These are phyloP conservation scores for Mucor velutinosus DNA, from an alignment of 371 early-diverging fungal genomes.

Conservation along the genomic window DNA sequence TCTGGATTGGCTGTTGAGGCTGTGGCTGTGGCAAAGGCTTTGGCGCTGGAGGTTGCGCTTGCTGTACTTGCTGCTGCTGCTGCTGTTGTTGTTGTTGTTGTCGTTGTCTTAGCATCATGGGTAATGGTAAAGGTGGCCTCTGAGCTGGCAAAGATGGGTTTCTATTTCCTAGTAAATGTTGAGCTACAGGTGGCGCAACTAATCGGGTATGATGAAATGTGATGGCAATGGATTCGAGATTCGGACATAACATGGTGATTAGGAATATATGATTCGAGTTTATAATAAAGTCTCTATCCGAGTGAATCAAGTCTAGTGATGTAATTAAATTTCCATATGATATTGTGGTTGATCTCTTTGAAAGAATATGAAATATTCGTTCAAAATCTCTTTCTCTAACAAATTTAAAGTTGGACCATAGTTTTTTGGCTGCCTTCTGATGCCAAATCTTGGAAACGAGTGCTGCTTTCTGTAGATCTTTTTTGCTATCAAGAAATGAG, in stretches of 20 bases:
- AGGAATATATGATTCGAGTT: conserved; percentile 41
- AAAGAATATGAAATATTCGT: conserved; percentile 41
- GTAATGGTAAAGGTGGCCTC: conserved; percentile 7
- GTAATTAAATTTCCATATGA: conserved; percentile 40
- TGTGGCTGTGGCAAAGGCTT: neutral
- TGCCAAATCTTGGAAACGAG: conserved; percentile 40
- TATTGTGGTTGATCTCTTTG: conserved; percentile 28
- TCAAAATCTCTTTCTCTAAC: conserved; percentile 46
- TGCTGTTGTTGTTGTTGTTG: too few relatives aligned
- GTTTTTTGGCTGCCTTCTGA: conserved; percentile 16
- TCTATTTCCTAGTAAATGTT: conserved; percentile 5
- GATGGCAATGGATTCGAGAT: conserved; percentile 39
- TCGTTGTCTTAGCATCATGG: conserved; percentile 11
- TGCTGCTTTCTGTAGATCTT: conserved; percentile 28
- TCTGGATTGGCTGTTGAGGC: conserved; percentile 11
- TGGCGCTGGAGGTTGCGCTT: conserved; percentile 9
- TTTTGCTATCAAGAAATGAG: conserved; percentile 21
- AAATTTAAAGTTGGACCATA: conserved; percentile 48
- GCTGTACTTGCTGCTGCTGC: conserved; percentile 9
- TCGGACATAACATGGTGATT: conserved; percentile 40
- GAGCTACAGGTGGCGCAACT: conserved; percentile 30
- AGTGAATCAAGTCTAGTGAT: conserved; percentile 40
- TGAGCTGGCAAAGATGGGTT: conserved; percentile 5
- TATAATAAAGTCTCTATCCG: conserved; percentile 41
- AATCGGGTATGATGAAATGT: conserved; percentile 44